Conservation (phyloP, 768 basidiomycete genomes). For the Agaricus subrufescens region DNA sequence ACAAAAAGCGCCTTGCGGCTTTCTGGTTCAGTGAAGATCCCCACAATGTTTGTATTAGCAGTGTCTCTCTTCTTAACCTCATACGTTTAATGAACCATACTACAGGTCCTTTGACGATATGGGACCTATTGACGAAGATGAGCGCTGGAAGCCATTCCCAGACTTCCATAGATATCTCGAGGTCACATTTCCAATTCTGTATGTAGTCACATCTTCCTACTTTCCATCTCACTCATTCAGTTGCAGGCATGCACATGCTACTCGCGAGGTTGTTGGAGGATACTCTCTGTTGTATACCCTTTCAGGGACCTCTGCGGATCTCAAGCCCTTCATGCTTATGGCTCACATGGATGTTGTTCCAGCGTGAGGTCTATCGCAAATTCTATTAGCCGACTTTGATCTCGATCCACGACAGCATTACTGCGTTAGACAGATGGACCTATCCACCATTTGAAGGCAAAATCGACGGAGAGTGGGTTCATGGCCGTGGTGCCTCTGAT, state of each 20-base stretch:
- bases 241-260: slow-evolving; percentile 16
- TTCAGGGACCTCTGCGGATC: slow-evolving; percentile 12
- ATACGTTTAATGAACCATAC: neutral
- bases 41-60: slow-evolving; percentile 20
- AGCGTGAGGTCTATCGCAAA: slow-evolving; percentile 11
- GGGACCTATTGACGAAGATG: slow-evolving; percentile 21
- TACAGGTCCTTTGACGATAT: slow-evolving; percentile 26
- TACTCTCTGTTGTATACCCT: slow-evolving; percentile 23
- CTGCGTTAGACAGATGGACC: slow-evolving; percentile 23
- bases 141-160: slow-evolving; percentile 22
- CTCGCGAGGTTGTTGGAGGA: slow-evolving; percentile 18
- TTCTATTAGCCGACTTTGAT: neutral
- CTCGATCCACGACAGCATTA: slow-evolving; percentile 15
- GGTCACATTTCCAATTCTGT: slow-evolving; percentile 23
- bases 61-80: neutral
- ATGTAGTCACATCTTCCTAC: slow-evolving; percentile 2
- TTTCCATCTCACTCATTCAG: neutral
- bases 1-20: slow-evolving; percentile 16
- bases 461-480: slow-evolving; percentile 23
- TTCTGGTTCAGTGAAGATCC: slow-evolving; percentile 23
- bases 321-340: slow-evolving; percentile 25
- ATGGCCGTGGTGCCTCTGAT: slow-evolving; percentile 25
- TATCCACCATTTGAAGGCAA: slow-evolving; percentile 25
- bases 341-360: slow-evolving; percentile 27
- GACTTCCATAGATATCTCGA: slow-evolving; percentile 22